Conservation (phyloP, 2,329 filamentous ascomycete genomes). For the Neopestalotiopsis sp. region DNA sequence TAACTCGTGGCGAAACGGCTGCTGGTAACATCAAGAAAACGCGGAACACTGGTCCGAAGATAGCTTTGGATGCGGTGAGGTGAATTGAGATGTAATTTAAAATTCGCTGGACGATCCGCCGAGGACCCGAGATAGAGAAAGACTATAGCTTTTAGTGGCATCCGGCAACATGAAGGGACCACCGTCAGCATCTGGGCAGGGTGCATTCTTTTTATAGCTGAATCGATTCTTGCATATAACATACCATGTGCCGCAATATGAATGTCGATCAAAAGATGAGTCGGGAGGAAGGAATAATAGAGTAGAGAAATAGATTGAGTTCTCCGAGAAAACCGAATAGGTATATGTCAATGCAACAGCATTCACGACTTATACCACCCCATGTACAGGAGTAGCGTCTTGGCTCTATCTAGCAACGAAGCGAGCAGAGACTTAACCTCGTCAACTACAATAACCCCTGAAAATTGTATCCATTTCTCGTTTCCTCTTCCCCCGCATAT, state of each 20-base stretch:
- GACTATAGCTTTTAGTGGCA: background rate
- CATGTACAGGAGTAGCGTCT: no score
- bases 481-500: background rate
- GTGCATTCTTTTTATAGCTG: background rate
- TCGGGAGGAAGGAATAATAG: background rate
- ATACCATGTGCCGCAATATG: background rate
- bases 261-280: background rate
- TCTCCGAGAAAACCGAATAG: no score
- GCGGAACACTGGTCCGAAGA: background rate
- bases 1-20: background rate
- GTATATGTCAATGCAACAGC: no score
- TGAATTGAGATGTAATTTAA: background rate
- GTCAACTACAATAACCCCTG: background rate
- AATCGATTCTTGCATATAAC: background rate
- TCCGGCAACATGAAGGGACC: background rate
- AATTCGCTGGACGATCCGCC: constrained; percentile 10
- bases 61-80: background rate
- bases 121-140: background rate
- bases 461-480: background rate
- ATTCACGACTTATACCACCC: no score
- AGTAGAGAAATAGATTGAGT: no score
- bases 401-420: background rate
- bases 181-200: background rate
- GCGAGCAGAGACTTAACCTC: background rate
- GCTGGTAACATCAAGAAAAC: background rate